These are phyloP conservation scores for Rubroboletus pulcherrimus DNA, from an alignment of 768 basidiomycete genomes.

Conservation along the genomic window DNA sequence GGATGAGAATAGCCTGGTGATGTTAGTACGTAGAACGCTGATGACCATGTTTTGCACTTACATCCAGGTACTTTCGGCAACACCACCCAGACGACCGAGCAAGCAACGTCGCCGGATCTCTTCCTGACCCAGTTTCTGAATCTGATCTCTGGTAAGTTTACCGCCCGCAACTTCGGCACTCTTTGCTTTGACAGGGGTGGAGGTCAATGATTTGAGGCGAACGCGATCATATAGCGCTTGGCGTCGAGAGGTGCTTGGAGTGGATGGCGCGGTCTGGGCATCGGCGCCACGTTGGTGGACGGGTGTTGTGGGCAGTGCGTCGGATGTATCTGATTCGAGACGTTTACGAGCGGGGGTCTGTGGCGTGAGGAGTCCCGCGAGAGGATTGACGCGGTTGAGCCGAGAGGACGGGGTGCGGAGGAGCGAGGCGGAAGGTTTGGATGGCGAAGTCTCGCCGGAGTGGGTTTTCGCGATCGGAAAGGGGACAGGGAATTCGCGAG, in stretches of 20 bases:
- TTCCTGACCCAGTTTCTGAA: conserved; percentile 71
- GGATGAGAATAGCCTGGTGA: conserved; percentile 62
- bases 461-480: conserved; percentile 44
- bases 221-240: conserved; percentile 81
- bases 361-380: conserved; percentile 36
- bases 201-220: conserved; percentile 64
- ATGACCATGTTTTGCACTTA: conserved; percentile 30
- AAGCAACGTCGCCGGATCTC: conserved; percentile 74
- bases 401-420: conserved; percentile 64
- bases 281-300: conserved; percentile 54
- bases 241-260: conserved; percentile 71
- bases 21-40: not conserved
- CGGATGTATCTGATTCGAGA: conserved; percentile 36
- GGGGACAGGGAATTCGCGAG: conserved; percentile 29
- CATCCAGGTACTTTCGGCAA: conserved; percentile 92
- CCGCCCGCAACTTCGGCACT: conserved; percentile 39
- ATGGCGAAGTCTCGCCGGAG: conserved; percentile 37
- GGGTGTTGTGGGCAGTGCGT: conserved; percentile 60
- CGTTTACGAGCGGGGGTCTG: conserved; percentile 42
- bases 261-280: conserved; percentile 57
- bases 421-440: conserved; percentile 48
- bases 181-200: conserved; percentile 58
- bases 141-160: conserved; percentile 59
- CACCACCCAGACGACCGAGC: conserved; percentile 69
- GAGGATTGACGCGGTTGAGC: conserved; percentile 32